Conservation (phyloP, 2,329 filamentous ascomycete genomes). For the Exophiala viscosa region DNA sequence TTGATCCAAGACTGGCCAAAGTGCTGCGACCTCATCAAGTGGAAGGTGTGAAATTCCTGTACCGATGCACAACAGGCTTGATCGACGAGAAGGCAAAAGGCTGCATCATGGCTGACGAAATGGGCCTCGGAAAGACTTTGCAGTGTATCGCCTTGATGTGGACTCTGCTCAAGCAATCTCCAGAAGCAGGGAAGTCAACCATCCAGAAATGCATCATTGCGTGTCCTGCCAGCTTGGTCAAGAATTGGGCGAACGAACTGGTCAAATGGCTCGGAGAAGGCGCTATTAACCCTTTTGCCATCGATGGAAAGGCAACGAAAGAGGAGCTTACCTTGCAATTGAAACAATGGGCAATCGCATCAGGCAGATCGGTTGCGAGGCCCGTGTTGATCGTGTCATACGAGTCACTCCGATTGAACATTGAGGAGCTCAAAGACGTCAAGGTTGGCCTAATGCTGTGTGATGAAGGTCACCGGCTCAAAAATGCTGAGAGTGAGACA, state of each 20-base stretch:
- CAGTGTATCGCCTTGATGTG: slow-evolving; percentile 97
- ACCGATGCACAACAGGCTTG: slow-evolving; percentile 89
- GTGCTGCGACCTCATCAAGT: slow-evolving; percentile 94
- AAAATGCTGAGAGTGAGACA: slow-evolving; percentile 94
- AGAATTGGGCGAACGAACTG: slow-evolving; percentile 97
- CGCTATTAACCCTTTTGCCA: slow-evolving; percentile 87
- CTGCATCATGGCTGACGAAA: slow-evolving; percentile 99
- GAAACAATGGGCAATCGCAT: slow-evolving; percentile 90
- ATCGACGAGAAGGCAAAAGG: slow-evolving; percentile 91
- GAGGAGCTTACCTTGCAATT: slow-evolving; percentile 87
- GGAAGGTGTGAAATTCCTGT: slow-evolving; percentile 97
- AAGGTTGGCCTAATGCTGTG: slow-evolving; percentile 90
- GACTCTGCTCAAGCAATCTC: slow-evolving; percentile 93
- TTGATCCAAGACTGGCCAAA: slow-evolving; percentile 84
- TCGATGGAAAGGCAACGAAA: slow-evolving; percentile 94
- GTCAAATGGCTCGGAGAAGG: slow-evolving; percentile 94
- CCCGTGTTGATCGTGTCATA: slow-evolving; percentile 98
- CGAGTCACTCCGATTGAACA: slow-evolving; percentile 87
- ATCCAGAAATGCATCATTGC: slow-evolving; percentile 97
- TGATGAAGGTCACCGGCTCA: slow-evolving; percentile 92
- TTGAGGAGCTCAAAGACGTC: slow-evolving; percentile 82
- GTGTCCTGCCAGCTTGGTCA: slow-evolving; percentile 91
- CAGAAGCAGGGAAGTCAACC: slow-evolving; percentile 86
- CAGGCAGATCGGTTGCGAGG: slow-evolving; percentile 80
- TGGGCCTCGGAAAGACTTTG: slow-evolving; percentile 95